Conservation (phyloP, 345 rosid species). For the Lenwebbia sp. region DNA sequence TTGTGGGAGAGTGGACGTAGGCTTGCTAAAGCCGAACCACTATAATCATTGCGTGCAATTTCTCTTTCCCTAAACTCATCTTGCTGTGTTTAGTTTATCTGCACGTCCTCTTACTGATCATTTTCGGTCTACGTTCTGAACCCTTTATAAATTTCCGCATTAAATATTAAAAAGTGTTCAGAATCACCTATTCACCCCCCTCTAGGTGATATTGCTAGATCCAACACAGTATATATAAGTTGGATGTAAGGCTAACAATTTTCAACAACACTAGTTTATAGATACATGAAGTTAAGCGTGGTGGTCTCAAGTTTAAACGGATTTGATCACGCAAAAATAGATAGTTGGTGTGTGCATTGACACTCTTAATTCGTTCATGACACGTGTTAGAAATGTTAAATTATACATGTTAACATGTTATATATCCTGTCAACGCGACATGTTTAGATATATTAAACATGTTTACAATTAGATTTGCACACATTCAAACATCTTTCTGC, state of each 20-base stretch:
- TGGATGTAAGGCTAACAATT: background rate
- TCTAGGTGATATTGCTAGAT: no score
- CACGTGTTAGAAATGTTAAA: background rate
- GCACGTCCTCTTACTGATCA: no score
- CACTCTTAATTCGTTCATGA: background rate
- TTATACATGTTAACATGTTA: background rate
- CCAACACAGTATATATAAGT: background rate
- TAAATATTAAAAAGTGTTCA: no score
- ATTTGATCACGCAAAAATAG: background rate
- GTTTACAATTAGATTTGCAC: background rate
- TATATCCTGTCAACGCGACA: background rate
- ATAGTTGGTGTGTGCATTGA: background rate
- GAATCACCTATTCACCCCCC: no score
- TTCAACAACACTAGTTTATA: background rate
- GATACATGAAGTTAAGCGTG: background rate
- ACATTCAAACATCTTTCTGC: background rate
- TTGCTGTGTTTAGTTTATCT: no score
- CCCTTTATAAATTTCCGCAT: no score
- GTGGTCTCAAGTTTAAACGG: background rate
- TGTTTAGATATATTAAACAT: background rate
- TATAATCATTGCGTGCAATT: no score
- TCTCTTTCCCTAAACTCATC: no score
- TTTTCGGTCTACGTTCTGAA: no score
- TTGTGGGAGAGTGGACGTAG: no score
- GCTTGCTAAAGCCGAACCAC: no score